These are phyloP conservation scores for Nicotiana sylvestris DNA, from an alignment of 257 asterid genomes.

Conservation along the genomic window DNA sequence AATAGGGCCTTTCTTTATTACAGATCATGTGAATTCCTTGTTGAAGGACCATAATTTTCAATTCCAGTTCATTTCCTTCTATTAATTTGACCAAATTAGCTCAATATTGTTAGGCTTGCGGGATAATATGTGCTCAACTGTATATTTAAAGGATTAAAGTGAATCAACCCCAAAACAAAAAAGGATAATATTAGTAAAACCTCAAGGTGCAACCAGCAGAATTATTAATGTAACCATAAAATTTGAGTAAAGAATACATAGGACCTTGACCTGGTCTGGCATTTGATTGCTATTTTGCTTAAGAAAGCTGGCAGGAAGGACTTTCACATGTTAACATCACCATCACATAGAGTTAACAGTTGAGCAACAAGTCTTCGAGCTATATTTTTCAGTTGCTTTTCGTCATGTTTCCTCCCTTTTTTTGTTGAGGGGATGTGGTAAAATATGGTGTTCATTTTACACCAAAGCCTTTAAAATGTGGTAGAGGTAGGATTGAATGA, in stretches of 20 bases:
- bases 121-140: background rate
- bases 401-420: background rate
- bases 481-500: too few species aligned
- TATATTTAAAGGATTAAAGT: background rate
- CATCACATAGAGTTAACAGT: background rate
- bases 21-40: background rate
- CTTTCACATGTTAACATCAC: background rate
- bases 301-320: background rate
- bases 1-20: background rate
- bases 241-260: background rate
- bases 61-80: too few species aligned
- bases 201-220: background rate
- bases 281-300: background rate
- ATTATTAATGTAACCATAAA: background rate
- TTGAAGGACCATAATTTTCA: background rate
- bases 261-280: background rate
- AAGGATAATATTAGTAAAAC: background rate
- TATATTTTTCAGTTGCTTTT: background rate
- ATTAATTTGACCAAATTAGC: too few species aligned
- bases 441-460: background rate
- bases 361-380: background rate
- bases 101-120: too few species aligned
- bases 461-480: background rate
- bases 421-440: background rate
- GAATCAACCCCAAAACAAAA: background rate